Evolutionary conservation across 805 yeast genomes (phyloP), one percentile per base, ranked within the genome.

Genomic region (Metschnikowia henanensis): DNA sequence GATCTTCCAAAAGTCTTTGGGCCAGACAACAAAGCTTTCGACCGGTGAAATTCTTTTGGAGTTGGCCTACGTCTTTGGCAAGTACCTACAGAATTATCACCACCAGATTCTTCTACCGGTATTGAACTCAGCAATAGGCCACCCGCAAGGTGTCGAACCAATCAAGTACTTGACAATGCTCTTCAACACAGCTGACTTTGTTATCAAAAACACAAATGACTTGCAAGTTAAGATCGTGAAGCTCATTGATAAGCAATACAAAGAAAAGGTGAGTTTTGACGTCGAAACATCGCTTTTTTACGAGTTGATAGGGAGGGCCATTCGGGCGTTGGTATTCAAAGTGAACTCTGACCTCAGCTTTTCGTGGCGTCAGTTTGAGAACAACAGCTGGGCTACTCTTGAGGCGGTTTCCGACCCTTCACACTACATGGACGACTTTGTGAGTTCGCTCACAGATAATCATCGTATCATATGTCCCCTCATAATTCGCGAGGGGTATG

Each of bases 121-220:
- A 6, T 38, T 66, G 19, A 23, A 46, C 31, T 53, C 55, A 29
- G 67, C 30, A 56, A 66, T 35, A 20, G 41, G 33, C 3, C 47
- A 50, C 22, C 54, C 57, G 3, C 47, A 50, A 22, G 75, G 80
- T 21, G 66, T 75, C 10, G 92, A 86, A 51, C 82, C 87, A 1
- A 66, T 87, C 16, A 75, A 74, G 34, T 79, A 84, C 46, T 72
- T 87, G 1, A 83, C 94, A 22, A 68, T 88, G 58, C 76, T 90
- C 8, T 66, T 92, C 28, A 88, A 89, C 53, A 92, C 99, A 0
- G 89, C 96, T 1, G 96, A 92, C 59, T 94, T 91, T 61, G 83
- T 96, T 46, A 78, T 87, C 15, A 72, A 80, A 9, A 94, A 96
- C 3, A 79, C 84, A 2, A 75, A 75, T 10, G 97, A 94, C 59